phyloP scores from a whole-genome alignment of 129 eudicot genomes.

The Chrysanthemum makinoi region DNA sequence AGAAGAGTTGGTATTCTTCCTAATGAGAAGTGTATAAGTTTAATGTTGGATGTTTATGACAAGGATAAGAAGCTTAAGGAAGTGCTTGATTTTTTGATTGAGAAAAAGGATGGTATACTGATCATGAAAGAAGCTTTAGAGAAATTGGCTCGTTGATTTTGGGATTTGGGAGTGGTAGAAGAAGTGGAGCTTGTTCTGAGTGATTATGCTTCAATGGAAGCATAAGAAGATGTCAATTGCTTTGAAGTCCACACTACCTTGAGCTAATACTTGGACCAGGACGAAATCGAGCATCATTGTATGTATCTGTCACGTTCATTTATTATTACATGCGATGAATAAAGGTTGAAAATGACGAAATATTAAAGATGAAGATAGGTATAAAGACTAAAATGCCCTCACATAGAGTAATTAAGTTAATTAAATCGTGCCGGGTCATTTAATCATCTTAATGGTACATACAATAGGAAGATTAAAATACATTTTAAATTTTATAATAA shows the following conservation, averaged over 20 bases:
- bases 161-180: conserved; percentile 73
- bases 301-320: conserved; percentile 8
- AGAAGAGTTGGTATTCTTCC: conserved; percentile 65
- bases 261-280: conserved; percentile 12
- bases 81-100: conserved; percentile 62
- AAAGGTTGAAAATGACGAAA: too few species aligned
- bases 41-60: conserved; percentile 64
- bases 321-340: neutral
- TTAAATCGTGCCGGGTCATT: too few species aligned
- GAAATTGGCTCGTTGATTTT: conserved; percentile 74
- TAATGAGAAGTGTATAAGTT: conserved; percentile 71
- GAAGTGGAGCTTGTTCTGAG: conserved; percentile 72
- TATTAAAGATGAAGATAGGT: too few species aligned
- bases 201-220: conserved; percentile 45
- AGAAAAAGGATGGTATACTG: conserved; percentile 60
- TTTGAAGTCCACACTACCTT: conserved; percentile 5
- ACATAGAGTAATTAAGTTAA: too few species aligned
- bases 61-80: conserved; percentile 64
- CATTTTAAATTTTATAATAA: too few species aligned
- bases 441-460: too few species aligned
- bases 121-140: conserved; percentile 74
- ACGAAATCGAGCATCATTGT: conserved; percentile 7
- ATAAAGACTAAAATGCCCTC: too few species aligned
- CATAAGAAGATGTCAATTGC: neutral
- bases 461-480: too few species aligned